Conservation (phyloP, 192 early-diverging fungal genomes). For the Gryganskiella cystojenkinii region DNA sequence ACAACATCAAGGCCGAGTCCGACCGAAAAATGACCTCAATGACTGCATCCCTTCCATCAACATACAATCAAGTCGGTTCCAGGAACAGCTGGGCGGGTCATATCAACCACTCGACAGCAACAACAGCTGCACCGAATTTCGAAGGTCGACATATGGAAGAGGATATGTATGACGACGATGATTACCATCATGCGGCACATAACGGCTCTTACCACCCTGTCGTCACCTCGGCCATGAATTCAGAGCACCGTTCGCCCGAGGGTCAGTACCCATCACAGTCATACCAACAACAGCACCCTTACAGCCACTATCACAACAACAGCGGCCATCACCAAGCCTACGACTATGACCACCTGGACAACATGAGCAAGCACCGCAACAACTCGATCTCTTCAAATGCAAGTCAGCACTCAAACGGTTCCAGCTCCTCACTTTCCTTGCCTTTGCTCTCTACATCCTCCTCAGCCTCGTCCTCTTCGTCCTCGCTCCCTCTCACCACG, state of each 20-base stretch:
- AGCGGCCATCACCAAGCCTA: not conserved
- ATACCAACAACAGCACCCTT: not conserved
- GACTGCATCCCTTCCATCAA: slow-evolving; percentile 2
- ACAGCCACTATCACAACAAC: not conserved
- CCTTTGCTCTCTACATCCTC: no score
- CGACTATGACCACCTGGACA: not conserved
- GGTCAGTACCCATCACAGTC: not conserved
- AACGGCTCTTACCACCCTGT: slow-evolving; percentile 21
- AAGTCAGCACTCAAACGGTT: slow-evolving; percentile 2
- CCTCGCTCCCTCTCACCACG: no score
- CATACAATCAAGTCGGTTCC: slow-evolving; percentile 1
- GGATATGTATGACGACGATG: slow-evolving; percentile 9
- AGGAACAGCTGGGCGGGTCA: slow-evolving; percentile 31
- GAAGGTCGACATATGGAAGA: not conserved
- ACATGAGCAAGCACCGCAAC: slow-evolving; percentile 28
- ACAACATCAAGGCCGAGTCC: not conserved
- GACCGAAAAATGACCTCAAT: slow-evolving; percentile 20
- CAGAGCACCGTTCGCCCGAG: not conserved
- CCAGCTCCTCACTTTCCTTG: no score
- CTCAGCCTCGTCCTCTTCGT: no score
- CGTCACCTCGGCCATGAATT: no score
- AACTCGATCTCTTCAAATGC: slow-evolving; percentile 39
- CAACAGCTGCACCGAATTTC: not conserved
- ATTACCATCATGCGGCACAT: slow-evolving; percentile 24
- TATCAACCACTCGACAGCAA: not conserved